Base-by-base conservation (phyloP, 2,329 filamentous ascomycete species). In the Colletotrichum siamense region DNA sequence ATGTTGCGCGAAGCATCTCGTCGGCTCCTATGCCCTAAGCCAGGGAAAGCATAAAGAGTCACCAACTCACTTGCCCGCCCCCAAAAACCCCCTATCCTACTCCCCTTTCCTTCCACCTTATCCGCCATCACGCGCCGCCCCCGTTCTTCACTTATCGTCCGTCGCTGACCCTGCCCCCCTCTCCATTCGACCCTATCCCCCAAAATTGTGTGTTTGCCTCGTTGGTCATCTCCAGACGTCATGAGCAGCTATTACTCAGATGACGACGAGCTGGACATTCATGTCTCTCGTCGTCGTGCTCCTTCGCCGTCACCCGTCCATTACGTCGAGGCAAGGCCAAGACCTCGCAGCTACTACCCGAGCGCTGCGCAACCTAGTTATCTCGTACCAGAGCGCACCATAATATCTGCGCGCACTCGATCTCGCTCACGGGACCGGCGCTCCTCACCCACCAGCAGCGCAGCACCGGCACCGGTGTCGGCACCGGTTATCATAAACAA, bases 211-310 rank as follows among this genome's bases (percentile, higher is more conserved):
- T 59, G 26, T 59, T 8, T 28, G 24, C 9, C 24, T 28, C 24
- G 22, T 30, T 63, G n/a, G 28, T 32, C 59, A n/a, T 34, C 12
- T 32, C n/a, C 28, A 49, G 28, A 15, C 39, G 24, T 22, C 28
- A 63, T 64, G 82, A 83, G 80, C 74, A 85, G 81, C 78, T 88
- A 87, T 80, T 89, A 88, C 79, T 86, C 88, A 71, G 87, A 89
- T 78, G 89, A 92, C 39, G 90, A 91, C 34, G 91, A 92, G 63
- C 80, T 91, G 67, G 88, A 92, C 79, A 86, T 92, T 78, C 89
- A 84, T 61, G 82, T 90, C 76, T 77, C 77, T 18, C 84, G 81
- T 73, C 86, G 86, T 30, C 85, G 84, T 49, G 83, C 82, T 5
- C 85, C 83, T n/a, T 85, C 86, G 30, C 84, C 85, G 6, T 82